A percentile compares a stretch with the other conserved stretches of the same genome.
These are phyloP conservation scores for Rasamsonia emersonii DNA, from an alignment of 2,329 filamentous ascomycete species.

Conservation along the genomic window DNA sequence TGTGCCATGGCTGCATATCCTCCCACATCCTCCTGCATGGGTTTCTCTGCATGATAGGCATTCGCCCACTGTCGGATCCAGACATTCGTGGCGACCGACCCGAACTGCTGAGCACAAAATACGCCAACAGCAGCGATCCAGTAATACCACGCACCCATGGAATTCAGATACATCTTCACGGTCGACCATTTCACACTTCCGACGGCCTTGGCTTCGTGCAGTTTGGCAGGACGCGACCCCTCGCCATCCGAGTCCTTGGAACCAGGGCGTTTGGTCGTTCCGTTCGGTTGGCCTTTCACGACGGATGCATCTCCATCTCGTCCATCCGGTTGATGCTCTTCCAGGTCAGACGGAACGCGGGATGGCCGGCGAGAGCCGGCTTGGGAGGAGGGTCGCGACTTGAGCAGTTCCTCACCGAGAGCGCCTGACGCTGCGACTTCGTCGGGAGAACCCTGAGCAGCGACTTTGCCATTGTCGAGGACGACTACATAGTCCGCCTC, in stretches of 20 bases:
- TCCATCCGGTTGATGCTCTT: conserved; percentile 47
- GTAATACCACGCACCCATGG: conserved; percentile 97
- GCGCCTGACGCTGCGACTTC: conserved; percentile 80
- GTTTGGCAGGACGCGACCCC: conserved; percentile 29
- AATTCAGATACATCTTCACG: conserved; percentile 71
- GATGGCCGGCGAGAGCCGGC: conserved; percentile 67
- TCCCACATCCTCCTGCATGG: conserved; percentile 21
- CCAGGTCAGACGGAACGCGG: conserved; percentile 65
- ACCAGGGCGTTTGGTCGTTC: conserved; percentile 24
- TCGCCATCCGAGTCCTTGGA: conserved; percentile 38
- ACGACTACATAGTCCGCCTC: conserved; percentile 72
- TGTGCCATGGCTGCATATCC: conserved; percentile 34
- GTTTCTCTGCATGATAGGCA: conserved; percentile 57
- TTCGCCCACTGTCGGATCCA: conserved; percentile 97
- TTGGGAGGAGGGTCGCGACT: conserved; percentile 62
- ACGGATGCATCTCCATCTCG: conserved; percentile 41
- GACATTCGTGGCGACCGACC: conserved; percentile 77
- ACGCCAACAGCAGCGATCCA: conserved; percentile 69
- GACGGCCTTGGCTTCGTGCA: conserved; percentile 68
- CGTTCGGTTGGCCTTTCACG: conserved; percentile 40
- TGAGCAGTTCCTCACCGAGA: conserved; percentile 75
- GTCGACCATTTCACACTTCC: conserved; percentile 85
- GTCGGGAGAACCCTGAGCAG: conserved; percentile 64
- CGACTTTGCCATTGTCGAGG: conserved; percentile 77
- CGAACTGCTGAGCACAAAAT: conserved; percentile 75